Base-by-base conservation (phyloP, 2,329 filamentous ascomycete species). In the Botrytis medusae region DNA sequence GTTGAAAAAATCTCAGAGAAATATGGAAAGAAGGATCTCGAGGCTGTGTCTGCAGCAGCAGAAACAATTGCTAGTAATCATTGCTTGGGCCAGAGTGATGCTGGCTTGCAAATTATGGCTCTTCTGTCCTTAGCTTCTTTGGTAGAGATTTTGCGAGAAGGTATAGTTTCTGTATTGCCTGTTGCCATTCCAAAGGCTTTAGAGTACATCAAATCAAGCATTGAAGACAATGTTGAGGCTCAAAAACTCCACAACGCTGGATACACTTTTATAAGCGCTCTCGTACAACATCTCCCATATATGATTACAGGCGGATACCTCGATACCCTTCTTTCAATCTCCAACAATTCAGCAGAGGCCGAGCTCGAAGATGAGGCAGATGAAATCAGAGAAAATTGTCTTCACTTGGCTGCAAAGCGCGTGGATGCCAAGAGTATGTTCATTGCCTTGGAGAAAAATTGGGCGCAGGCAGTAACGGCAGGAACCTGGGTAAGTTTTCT, bases 1-100 rank as follows among this genome's bases (percentile, higher is more conserved):
- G 91, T 98, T 62, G 95, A 98, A 83, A 93, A 93, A 82, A 97
- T 99, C 75, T 89, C 93, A 3, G 95, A 98, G 83, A 95, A 95
- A 81, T 98, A 97, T 81, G 97, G 96, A 77, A 97, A 96, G 85
- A 97, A 95, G 81, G 93, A 97, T 79, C 86, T 92, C 1, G 89
- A 92, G 77, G 91, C 90, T 62, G 92, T 97, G 62, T 87, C 92
- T 40, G 88, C 88, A 7, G 92, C 94, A 8, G 93, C 94, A 7
- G 86, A 90, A 74, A 92, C 91, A 1, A 92, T 99, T 78, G 90
- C 93, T 54, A 90, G 94, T 60, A 85, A 90, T 72, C 86, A 92
- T 76, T 95, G 93, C 76, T 87, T 98, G 67, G 93, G 92, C 54
- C 91, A 92, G 80, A 83, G 87, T 20, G 92, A 97, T 78, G 85